Conservation (phyloP, 1,139 yeast species). For the Debaryomyces psychrophilus region DNA sequence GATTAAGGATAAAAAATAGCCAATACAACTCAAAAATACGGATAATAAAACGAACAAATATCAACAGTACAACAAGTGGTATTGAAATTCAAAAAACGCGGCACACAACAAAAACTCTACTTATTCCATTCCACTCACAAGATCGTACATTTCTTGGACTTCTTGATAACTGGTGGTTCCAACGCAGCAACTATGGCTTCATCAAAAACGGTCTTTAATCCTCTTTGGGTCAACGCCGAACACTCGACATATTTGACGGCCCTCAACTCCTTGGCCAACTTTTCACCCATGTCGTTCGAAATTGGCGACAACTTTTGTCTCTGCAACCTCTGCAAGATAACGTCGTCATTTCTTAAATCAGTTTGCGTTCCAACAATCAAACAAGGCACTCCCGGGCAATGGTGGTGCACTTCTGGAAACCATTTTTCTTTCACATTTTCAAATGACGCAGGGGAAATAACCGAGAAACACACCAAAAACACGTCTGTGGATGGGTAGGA, state of each 20-base stretch:
- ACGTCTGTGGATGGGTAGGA: slow-evolving; percentile 97
- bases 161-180: slow-evolving; percentile 86
- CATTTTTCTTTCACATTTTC: slow-evolving; percentile 97
- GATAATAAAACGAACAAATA: slow-evolving; percentile 3
- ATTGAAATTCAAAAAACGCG: neutral
- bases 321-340: slow-evolving; percentile 82
- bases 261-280: slow-evolving; percentile 87
- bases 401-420: slow-evolving; percentile 98
- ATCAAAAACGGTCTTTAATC: slow-evolving; percentile 92
- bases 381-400: slow-evolving; percentile 97
- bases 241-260: slow-evolving; percentile 97
- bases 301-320: slow-evolving; percentile 91
- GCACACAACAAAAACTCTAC: neutral
- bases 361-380: slow-evolving; percentile 95
- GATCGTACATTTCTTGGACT: slow-evolving; percentile 81
- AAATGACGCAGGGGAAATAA: slow-evolving; percentile 95
- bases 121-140: slow-evolving; percentile 42
- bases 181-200: slow-evolving; percentile 96
- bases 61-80: neutral
- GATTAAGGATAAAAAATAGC: neutral
- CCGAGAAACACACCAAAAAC: slow-evolving; percentile 91
- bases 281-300: slow-evolving; percentile 84
- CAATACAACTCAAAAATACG: neutral
- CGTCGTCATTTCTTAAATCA: slow-evolving; percentile 91
- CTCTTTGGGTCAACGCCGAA: slow-evolving; percentile 96